phyloP scores from a whole-genome alignment of 495 filamentous ascomycete genomes.

The Trichocladium antarcticum region DNA sequence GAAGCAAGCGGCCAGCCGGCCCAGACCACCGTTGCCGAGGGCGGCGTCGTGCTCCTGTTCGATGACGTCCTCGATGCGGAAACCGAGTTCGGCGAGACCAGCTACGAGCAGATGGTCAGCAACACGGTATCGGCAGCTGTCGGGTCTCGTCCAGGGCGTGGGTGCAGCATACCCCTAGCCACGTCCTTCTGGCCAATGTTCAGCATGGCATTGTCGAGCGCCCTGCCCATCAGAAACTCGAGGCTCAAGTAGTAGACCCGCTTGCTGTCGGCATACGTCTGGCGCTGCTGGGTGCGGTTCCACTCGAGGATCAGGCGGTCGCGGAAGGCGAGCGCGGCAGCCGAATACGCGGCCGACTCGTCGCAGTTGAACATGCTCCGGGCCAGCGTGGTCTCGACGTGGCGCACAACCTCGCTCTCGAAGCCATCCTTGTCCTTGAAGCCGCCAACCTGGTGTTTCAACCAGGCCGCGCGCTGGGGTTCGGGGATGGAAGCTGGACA shows the following conservation, averaged over 20 bases:
- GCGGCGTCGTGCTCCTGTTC: conserved; percentile 92
- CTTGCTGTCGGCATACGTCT: conserved; percentile 84
- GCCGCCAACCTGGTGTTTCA: conserved; percentile 55
- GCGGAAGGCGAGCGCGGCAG: conserved; percentile 79
- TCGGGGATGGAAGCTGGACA: conserved; percentile 63
- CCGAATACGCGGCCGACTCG: conserved; percentile 85
- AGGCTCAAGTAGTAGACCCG: conserved; percentile 92
- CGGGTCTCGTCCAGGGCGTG: too few relatives aligned
- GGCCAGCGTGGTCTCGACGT: conserved; percentile 93
- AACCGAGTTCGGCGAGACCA: conserved; percentile 78
- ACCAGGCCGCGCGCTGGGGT: conserved; percentile 78
- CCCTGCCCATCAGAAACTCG: conserved; percentile 93
- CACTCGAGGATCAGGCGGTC: conserved; percentile 89
- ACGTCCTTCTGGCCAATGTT: conserved; percentile 81
- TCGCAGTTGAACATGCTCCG: conserved; percentile 98
- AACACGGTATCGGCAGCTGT: too few relatives aligned
- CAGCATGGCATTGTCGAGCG: conserved; percentile 96
- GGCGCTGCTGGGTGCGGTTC: conserved; percentile 94
- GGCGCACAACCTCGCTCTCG: conserved; percentile 72
- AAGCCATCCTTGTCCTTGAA: conserved; percentile 62
- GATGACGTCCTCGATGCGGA: conserved; percentile 94
- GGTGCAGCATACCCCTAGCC: conserved; percentile 51
- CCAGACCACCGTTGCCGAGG: conserved; percentile 89
- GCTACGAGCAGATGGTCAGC: conserved; percentile 59
- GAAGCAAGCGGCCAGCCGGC: conserved; percentile 91